Evolutionary conservation across 495 filamentous ascomycete species (phyloP).

Genomic region (Penicillium antarcticum): DNA sequence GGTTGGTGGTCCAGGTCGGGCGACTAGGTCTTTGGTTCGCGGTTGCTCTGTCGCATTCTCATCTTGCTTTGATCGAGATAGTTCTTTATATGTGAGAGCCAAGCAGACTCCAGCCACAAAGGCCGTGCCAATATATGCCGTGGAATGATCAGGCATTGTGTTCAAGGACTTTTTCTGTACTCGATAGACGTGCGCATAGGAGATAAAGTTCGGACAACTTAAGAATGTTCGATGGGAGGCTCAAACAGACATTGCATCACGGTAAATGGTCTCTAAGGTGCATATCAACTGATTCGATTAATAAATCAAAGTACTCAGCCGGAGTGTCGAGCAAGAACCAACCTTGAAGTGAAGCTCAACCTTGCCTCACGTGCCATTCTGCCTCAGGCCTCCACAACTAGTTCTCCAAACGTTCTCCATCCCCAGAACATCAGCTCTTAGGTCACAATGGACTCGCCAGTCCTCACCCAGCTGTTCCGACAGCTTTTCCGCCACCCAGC

Average conservation of each 20-base stretch:
- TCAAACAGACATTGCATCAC: not conserved
- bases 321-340: not conserved
- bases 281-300: too few relatives aligned
- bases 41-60: conserved; percentile 3
- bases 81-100: conserved; percentile 70
- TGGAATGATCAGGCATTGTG: conserved; percentile 29
- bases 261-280: not conserved
- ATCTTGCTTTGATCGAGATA: conserved; percentile 58
- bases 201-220: conserved; percentile 2
- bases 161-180: not conserved
- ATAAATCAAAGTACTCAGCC: too few relatives aligned
- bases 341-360: not conserved
- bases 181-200: conserved; percentile 3
- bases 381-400: conserved; percentile 2
- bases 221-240: not conserved
- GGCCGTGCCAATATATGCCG: conserved; percentile 57
- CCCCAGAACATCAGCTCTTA: conserved; percentile 5
- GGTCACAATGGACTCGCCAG: conserved; percentile 73
- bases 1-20: conserved; percentile 36
- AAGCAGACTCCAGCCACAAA: conserved; percentile 71
- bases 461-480: conserved; percentile 74
- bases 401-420: not conserved
- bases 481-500: conserved; percentile 71
- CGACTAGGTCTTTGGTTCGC: conserved; percentile 15
- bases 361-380: conserved; percentile 14